These are phyloP conservation scores for Ustilaginoidea virens DNA, from an alignment of 2,329 filamentous ascomycete genomes.

Conservation along the genomic window DNA sequence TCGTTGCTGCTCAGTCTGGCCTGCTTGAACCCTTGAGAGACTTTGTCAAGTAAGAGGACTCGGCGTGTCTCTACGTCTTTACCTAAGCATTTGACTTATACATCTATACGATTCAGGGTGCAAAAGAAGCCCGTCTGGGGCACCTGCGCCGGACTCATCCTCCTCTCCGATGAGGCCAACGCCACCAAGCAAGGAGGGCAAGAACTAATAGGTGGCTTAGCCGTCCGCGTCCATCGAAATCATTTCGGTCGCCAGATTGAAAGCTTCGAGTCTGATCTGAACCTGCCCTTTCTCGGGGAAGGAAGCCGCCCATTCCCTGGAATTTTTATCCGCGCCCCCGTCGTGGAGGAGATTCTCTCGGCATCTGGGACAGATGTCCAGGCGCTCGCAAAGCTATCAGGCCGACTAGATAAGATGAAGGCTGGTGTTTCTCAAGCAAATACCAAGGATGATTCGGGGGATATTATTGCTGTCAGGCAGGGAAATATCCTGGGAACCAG, in stretches of 20 bases:
- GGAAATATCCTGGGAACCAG: conserved; percentile 89
- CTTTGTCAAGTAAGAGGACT: conserved; percentile 71
- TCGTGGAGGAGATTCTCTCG: conserved; percentile 69
- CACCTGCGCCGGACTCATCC: conserved; percentile 86
- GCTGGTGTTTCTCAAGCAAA: conserved; percentile 21
- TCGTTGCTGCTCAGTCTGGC: conserved; percentile 69
- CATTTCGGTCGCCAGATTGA: conserved; percentile 91
- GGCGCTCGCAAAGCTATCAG: conserved; percentile 35
- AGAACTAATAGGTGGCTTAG: conserved; percentile 80
- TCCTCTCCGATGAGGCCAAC: conserved; percentile 78
- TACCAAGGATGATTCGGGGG: conserved; percentile 34
- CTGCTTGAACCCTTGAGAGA: conserved; percentile 71
- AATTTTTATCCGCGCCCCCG: conserved; percentile 87
- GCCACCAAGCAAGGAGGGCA: conserved; percentile 82
- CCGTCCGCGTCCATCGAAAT: conserved; percentile 83
- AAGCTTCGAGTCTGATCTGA: conserved; percentile 66
- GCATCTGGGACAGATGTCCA: conserved; percentile 22
- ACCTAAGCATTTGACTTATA: no score
- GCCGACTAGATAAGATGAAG: conserved; percentile 21
- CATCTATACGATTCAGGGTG: conserved; percentile 31
- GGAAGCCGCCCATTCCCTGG: conserved; percentile 43
- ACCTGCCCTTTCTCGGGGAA: conserved; percentile 51
- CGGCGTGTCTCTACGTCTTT: neutral
- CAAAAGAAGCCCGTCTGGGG: conserved; percentile 79
- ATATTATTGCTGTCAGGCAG: conserved; percentile 81